These are phyloP conservation scores for Hericium erinaceus DNA, from an alignment of 768 basidiomycete species.

Conservation along the genomic window DNA sequence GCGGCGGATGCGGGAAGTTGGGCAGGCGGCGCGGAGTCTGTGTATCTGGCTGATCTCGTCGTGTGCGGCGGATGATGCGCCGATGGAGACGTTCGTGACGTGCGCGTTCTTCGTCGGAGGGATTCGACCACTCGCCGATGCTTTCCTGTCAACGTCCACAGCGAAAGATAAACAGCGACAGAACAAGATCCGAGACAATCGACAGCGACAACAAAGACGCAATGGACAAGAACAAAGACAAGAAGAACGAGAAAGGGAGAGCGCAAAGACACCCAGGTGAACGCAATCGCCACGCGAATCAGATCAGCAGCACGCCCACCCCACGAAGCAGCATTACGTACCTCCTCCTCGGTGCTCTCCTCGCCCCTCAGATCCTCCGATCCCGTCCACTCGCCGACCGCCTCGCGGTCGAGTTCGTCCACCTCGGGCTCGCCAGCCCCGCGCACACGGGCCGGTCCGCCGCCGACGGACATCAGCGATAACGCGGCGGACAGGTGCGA, in stretches of 20 bases:
- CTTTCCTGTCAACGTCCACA: conserved; percentile 39
- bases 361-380: conserved; percentile 54
- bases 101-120: conserved; percentile 82
- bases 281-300: background rate
- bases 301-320: conserved; percentile 9
- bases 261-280: conserved; percentile 1
- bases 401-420: conserved; percentile 25
- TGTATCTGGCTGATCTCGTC: conserved; percentile 31
- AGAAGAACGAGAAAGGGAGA: background rate
- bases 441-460: conserved; percentile 18
- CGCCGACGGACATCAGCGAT: conserved; percentile 55
- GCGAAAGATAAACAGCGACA: conserved; percentile 7
- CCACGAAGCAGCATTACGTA: conserved; percentile 23
- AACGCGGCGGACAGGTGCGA: conserved; percentile 61
- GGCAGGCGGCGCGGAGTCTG: conserved; percentile 68
- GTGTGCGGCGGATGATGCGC: conserved; percentile 40
- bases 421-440: conserved; percentile 25
- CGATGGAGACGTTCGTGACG: conserved; percentile 58
- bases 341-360: conserved; percentile 63
- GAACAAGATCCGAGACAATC: background rate
- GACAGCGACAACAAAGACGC: no score
- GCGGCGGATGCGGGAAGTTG: conserved; percentile 72
- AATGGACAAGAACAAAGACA: conserved; percentile 1
- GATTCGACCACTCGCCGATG: conserved; percentile 85
- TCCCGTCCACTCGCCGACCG: conserved; percentile 73